Percentiles rank a stretch among this genome's conserved stretches.
Conservation (phyloP, 495 filamentous ascomycete species). For the Penicillium turbatum region DNA sequence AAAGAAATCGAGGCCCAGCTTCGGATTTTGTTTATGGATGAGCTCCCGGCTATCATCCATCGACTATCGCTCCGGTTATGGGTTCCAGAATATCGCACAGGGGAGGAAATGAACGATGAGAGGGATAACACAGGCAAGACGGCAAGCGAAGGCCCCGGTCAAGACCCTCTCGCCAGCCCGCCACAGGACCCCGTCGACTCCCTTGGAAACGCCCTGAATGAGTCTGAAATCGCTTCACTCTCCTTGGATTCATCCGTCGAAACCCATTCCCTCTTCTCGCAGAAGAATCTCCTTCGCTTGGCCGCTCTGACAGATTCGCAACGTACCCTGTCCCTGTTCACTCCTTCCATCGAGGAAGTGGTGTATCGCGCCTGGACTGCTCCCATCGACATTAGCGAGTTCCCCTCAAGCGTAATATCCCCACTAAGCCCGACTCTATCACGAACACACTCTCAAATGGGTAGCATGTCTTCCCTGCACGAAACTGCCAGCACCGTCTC, state of each 20-base stretch:
- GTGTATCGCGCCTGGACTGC: slow-evolving; percentile 91
- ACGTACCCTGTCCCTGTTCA: slow-evolving; percentile 80
- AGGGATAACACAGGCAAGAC: slow-evolving; percentile 21
- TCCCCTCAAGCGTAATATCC: slow-evolving; percentile 50
- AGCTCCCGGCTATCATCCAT: slow-evolving; percentile 93
- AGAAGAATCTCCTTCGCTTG: slow-evolving; percentile 79
- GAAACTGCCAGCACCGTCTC: slow-evolving; percentile 44
- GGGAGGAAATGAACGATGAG: slow-evolving; percentile 46
- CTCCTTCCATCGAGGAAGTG: slow-evolving; percentile 74
- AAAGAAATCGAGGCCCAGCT: slow-evolving; percentile 95
- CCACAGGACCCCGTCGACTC: slow-evolving; percentile 74
- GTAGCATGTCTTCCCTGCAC: slow-evolving; percentile 53
- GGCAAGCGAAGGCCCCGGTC: slow-evolving; percentile 45
- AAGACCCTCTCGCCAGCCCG: slow-evolving; percentile 74
- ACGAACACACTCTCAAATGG: slow-evolving; percentile 58
- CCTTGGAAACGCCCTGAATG: slow-evolving; percentile 69
- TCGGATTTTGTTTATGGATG: slow-evolving; percentile 91
- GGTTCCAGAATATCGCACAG: slow-evolving; percentile 78
- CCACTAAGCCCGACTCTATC: slow-evolving; percentile 50
- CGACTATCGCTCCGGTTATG: slow-evolving; percentile 83
- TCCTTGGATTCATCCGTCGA: slow-evolving; percentile 72
- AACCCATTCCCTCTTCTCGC: slow-evolving; percentile 78
- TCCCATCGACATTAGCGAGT: slow-evolving; percentile 65
- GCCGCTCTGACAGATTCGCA: slow-evolving; percentile 76
- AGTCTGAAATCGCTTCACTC: slow-evolving; percentile 66